A percentile compares a stretch with the other conserved stretches of the same genome.
Evolutionary conservation across 2,329 filamentous ascomycete genomes (phyloP).

Genomic region (Penicillium nordicum): DNA sequence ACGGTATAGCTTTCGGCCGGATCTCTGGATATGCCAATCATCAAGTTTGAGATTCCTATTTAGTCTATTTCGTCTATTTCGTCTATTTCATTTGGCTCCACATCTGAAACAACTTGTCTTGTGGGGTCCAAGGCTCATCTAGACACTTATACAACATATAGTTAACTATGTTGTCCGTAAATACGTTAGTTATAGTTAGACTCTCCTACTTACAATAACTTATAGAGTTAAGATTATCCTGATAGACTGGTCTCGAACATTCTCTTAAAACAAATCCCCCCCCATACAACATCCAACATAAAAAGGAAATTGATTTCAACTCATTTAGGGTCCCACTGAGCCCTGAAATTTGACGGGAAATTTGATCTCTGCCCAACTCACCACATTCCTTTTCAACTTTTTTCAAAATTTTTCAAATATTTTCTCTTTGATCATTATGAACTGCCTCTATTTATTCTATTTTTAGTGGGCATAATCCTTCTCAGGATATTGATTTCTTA

Average conservation of each 20-base stretch:
- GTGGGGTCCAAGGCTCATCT: neutral
- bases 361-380: neutral
- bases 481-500: neutral
- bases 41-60: neutral
- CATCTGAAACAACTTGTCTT: constrained; percentile 16
- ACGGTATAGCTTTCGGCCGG: neutral
- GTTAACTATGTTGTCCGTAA: too few species aligned
- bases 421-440: neutral
- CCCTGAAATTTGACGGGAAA: neutral
- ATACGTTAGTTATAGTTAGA: too few species aligned
- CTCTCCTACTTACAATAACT: neutral
- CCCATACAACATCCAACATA: too few species aligned
- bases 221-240: neutral
- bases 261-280: neutral
- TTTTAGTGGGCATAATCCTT: neutral
- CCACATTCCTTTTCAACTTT: neutral
- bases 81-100: constrained; percentile 9
- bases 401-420: neutral
- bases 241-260: neutral
- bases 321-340: neutral
- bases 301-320: neutral
- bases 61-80: neutral
- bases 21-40: neutral
- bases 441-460: neutral
- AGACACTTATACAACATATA: too few species aligned